phyloP scores from a whole-genome alignment of 305 asterid species.

The Plantago coronopus region DNA sequence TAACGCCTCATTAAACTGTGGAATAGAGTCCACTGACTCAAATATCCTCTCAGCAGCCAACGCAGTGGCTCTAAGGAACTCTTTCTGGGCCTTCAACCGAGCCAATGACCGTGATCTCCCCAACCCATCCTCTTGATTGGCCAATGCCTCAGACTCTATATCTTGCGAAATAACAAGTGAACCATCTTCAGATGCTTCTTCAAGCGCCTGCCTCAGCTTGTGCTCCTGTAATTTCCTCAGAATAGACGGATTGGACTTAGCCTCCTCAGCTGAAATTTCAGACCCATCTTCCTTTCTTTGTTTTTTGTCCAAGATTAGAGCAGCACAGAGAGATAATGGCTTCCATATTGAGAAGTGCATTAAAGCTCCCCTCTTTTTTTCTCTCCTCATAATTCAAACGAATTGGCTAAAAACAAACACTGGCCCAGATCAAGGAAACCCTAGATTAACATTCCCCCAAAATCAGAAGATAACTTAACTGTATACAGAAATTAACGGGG shows the following conservation, averaged over 20 bases:
- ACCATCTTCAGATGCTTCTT: conserved; percentile 98
- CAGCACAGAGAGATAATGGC: conserved; percentile 92
- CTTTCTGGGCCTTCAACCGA: conserved; percentile 76
- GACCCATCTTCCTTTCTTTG: conserved; percentile 35
- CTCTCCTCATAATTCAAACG: conserved; percentile 15
- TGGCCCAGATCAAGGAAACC: conserved; percentile 50
- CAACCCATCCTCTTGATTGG: conserved; percentile 64
- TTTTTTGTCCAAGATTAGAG: conserved; percentile 40
- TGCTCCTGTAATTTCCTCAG: conserved; percentile 79
- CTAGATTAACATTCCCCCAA: conserved; percentile 40
- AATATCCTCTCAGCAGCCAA: conserved; percentile 86
- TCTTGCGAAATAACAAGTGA: conserved; percentile 72
- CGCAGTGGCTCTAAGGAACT: conserved; percentile 82
- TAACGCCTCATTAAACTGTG: conserved; percentile 61
- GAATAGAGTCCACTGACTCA: conserved; percentile 55
- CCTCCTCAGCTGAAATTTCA: conserved; percentile 51
- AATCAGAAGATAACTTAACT: conserved; percentile 15
- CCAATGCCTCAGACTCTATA: conserved; percentile 58
- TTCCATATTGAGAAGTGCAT: conserved; percentile 97
- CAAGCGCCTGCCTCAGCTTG: conserved; percentile 93
- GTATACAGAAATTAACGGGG: conserved; percentile 19
- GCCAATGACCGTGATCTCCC: conserved; percentile 94
- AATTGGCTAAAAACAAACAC: conserved; percentile 18
- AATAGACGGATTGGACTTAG: conserved; percentile 49
- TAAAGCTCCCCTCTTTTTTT: conserved; percentile 32